These are phyloP conservation scores for Achlya hypogyna DNA, from an alignment of 352 stramenopile genomes.

Conservation along the genomic window DNA sequence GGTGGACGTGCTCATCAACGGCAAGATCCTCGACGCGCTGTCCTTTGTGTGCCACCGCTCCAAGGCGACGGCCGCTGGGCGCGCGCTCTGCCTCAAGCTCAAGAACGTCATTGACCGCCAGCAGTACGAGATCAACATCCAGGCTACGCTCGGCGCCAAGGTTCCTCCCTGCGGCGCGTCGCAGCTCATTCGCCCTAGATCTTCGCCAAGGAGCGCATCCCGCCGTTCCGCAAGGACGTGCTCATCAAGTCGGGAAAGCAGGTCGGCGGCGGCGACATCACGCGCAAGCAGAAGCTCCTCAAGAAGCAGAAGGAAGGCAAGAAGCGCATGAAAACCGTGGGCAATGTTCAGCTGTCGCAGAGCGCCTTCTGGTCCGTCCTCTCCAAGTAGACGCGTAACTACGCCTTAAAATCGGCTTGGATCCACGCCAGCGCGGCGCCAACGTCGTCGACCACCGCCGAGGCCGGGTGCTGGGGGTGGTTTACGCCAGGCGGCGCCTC, in stretches of 20 bases:
- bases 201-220: conserved; percentile 95
- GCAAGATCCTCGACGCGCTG: conserved; percentile 92
- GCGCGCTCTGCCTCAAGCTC: conserved; percentile 91
- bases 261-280: conserved; percentile 95
- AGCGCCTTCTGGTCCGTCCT: conserved; percentile 98
- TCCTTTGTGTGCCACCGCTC: conserved; percentile 95
- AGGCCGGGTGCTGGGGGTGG: conserved; percentile 49
- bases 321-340: conserved; percentile 93
- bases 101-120: conserved; percentile 95
- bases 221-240: conserved; percentile 94
- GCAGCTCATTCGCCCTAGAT: conserved; percentile 32
- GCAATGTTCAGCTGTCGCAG: conserved; percentile 95
- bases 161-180: not conserved
- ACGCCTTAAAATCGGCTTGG: conserved; percentile 48
- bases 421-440: conserved; percentile 61
- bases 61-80: conserved; percentile 64
- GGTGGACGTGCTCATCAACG: conserved; percentile 92
- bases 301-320: conserved; percentile 99
- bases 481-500: conserved; percentile 35
- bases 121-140: conserved; percentile 99
- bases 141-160: conserved; percentile 93
- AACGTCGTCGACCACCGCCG: conserved; percentile 67
- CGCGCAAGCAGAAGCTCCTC: conserved; percentile 98
- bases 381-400: conserved; percentile 44
- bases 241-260: conserved; percentile 93